Percentiles rank a stretch among this genome's conserved stretches.
Conservation (phyloP, 495 filamentous ascomycete species). For the Xylaria telfairii region DNA sequence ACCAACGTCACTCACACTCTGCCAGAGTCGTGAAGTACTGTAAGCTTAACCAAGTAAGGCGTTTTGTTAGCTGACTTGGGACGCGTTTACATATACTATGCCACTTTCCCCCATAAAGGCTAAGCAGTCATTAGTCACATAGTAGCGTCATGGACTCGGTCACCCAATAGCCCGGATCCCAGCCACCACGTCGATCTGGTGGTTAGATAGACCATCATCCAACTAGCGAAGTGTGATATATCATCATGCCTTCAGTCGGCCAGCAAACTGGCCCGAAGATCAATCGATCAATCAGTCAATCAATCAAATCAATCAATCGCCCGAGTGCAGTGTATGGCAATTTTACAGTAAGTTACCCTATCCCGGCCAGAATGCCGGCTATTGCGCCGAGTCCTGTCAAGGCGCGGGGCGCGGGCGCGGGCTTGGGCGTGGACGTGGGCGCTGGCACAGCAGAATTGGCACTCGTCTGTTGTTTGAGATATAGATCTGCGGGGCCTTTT, state of each 20-base stretch:
- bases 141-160: not conserved
- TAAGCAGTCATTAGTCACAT: not conserved
- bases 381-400: not conserved
- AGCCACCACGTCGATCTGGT: not conserved
- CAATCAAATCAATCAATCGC: too few relatives aligned
- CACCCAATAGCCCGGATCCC: not conserved
- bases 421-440: too few relatives aligned
- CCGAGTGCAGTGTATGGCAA: not conserved
- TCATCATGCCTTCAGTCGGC: not conserved
- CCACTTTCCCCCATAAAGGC: not conserved
- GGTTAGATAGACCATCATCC: not conserved
- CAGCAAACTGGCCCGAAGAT: not conserved
- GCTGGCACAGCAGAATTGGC: not conserved
- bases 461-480: not conserved
- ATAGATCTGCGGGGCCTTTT: constrained; percentile 20
- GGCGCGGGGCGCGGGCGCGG: too few relatives aligned
- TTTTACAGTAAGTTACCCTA: not conserved
- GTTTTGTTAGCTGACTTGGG: not conserved
- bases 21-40: not conserved
- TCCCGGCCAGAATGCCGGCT: not conserved
- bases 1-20: not conserved
- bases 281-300: too few relatives aligned
- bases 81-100: not conserved
- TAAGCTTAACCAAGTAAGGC: not conserved
- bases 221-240: not conserved